phyloP scores from a whole-genome alignment of 2,329 filamentous ascomycete genomes.

The Parascedosporium putredinis region DNA sequence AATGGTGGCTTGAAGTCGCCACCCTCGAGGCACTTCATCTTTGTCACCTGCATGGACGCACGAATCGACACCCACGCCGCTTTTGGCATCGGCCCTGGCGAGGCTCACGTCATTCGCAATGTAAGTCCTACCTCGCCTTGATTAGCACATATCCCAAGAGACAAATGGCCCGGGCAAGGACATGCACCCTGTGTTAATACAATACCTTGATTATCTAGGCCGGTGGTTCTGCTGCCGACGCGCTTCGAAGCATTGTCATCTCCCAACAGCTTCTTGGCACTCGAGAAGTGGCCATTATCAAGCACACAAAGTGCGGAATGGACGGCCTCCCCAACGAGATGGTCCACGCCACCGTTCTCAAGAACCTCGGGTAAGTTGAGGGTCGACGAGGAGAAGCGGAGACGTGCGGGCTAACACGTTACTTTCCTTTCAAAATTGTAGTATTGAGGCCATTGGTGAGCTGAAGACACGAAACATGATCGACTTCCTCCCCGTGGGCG shows the following conservation, averaged over 20 bases:
- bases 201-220: conserved; percentile 23
- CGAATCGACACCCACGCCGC: conserved; percentile 48
- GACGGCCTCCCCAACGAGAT: conserved; percentile 54
- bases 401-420: conserved; percentile 12
- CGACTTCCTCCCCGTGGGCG: conserved; percentile 49
- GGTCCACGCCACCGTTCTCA: conserved; percentile 37
- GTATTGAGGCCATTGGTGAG: conserved; percentile 14
- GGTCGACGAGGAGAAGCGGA: conserved; percentile 15
- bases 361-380: conserved; percentile 37
- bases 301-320: conserved; percentile 69
- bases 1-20: conserved; percentile 54
- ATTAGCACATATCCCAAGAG: not conserved
- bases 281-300: conserved; percentile 61
- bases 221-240: conserved; percentile 56
- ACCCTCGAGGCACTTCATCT: conserved; percentile 54
- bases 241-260: conserved; percentile 64
- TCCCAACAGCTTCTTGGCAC: conserved; percentile 72
- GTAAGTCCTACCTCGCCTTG: not conserved
- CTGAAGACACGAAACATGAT: conserved; percentile 10
- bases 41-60: conserved; percentile 61
- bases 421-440: conserved; percentile 1
- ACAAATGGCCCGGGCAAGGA: not conserved
- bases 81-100: conserved; percentile 52
- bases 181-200: not conserved
- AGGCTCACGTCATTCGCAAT: conserved; percentile 59